These are phyloP conservation scores for Xylariaceae sp. DNA, from an alignment of 2,329 filamentous ascomycete species.

Conservation along the genomic window DNA sequence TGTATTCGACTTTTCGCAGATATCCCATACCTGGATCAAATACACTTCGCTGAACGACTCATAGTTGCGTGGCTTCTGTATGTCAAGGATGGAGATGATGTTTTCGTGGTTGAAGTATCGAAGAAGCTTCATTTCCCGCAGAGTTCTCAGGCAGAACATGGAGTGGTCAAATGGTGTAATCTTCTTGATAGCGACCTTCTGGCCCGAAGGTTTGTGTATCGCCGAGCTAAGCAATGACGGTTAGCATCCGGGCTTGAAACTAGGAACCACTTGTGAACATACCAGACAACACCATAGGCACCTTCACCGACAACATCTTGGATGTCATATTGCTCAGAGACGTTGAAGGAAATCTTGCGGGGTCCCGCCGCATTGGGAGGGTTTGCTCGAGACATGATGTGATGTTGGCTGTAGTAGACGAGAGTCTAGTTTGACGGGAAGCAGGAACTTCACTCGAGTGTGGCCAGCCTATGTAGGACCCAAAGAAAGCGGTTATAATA, in stretches of 20 bases:
- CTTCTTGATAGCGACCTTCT: constrained; percentile 99
- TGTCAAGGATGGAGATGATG: constrained; percentile 99
- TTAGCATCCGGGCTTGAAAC: constrained; percentile 11
- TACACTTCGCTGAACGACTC: constrained; percentile 98
- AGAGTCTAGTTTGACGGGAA: constrained; percentile 2
- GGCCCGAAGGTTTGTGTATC: constrained; percentile 94
- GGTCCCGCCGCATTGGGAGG: constrained; percentile 63
- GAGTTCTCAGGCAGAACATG: constrained; percentile 95
- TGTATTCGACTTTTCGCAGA: constrained; percentile 8
- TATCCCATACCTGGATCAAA: constrained; percentile 79
- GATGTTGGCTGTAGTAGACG: constrained; percentile 6
- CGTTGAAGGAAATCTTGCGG: constrained; percentile 99
- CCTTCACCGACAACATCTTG: constrained; percentile 99
- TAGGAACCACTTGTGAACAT: constrained; percentile 43
- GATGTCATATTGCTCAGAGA: constrained; percentile 99
- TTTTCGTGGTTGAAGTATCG: constrained; percentile 99
- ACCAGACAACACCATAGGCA: constrained; percentile 98
- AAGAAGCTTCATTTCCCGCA: constrained; percentile 98
- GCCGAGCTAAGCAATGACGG: constrained; percentile 68
- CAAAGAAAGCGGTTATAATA: constrained; percentile 18
- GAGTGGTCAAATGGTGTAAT: constrained; percentile 99
- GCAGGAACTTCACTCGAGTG: not conserved
- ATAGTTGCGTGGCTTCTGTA: constrained; percentile 95
- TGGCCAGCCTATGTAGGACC: not conserved
- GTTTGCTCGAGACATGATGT: constrained; percentile 59